Evolutionary conservation across 306 rosid species (phyloP).

Genomic region (Amphicarpaea edgeworthii): DNA sequence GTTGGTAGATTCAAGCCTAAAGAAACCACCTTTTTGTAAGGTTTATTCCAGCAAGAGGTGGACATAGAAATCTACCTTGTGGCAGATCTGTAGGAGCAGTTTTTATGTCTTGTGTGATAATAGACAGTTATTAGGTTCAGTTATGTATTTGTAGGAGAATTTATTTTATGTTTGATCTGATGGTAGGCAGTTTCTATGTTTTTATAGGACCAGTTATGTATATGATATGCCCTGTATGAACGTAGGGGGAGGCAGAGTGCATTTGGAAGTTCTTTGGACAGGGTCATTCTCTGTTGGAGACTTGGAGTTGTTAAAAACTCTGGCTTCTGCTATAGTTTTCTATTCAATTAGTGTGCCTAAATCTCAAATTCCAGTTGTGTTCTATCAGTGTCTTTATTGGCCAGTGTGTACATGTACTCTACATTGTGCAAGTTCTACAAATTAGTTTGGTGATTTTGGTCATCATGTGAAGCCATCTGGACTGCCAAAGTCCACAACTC

Average conservation of each 20-base stretch:
- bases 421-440: neutral
- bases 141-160: neutral
- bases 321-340: neutral
- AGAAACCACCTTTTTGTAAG: neutral
- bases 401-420: neutral
- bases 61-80: constrained; percentile 1
- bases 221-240: neutral
- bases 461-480: neutral
- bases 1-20: neutral
- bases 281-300: neutral
- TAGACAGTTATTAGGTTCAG: neutral
- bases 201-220: neutral
- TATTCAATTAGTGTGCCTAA: neutral
- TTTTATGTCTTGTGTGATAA: neutral
- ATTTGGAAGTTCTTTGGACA: neutral
- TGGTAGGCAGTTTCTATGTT: neutral
- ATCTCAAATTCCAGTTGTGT: neutral
- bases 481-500: neutral
- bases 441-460: neutral
- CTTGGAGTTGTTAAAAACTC: neutral
- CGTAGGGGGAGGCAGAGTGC: neutral
- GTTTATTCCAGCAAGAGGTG: neutral
- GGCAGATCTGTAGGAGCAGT: neutral
- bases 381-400: neutral
- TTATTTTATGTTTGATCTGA: neutral